phyloP scores from a whole-genome alignment of 164 flowering plant genomes.

The Nymphaea colorata region DNA sequence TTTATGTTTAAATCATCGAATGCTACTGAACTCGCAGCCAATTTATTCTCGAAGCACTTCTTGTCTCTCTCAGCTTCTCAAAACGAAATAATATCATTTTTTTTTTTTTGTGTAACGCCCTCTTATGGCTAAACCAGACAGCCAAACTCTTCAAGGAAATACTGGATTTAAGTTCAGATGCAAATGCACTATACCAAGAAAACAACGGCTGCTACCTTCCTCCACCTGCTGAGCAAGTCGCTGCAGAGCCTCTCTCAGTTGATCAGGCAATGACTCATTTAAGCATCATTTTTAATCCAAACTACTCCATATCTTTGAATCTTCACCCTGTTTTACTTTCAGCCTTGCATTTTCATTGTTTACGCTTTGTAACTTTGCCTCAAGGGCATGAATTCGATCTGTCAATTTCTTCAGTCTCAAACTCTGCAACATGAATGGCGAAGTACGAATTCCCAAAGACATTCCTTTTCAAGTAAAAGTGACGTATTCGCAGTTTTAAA shows the following conservation, averaged over 20 bases:
- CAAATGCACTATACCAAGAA: neutral
- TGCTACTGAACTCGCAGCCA: too few species aligned
- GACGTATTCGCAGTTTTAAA: neutral
- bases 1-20: constrained; percentile 26
- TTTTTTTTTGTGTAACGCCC: neutral
- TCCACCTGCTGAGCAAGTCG: constrained; percentile 68
- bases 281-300: constrained; percentile 81
- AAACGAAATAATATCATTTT: neutral
- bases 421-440: constrained; percentile 31
- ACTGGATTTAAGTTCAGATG: neutral
- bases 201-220: constrained; percentile 34
- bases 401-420: constrained; percentile 64
- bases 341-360: constrained; percentile 85
- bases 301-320: constrained; percentile 86
- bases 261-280: constrained; percentile 73
- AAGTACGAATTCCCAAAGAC: neutral
- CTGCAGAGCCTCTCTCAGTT: constrained; percentile 78
- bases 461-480: neutral
- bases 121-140: neutral
- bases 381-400: constrained; percentile 54
- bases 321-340: constrained; percentile 83
- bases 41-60: too few species aligned
- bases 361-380: constrained; percentile 69
- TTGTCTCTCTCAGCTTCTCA: constrained; percentile 24
- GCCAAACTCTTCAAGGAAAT: neutral